Percentiles rank a stretch among this genome's conserved stretches.
Evolutionary conservation across 352 stramenopile species (phyloP).

Genomic region (Phytophthora multivora): DNA sequence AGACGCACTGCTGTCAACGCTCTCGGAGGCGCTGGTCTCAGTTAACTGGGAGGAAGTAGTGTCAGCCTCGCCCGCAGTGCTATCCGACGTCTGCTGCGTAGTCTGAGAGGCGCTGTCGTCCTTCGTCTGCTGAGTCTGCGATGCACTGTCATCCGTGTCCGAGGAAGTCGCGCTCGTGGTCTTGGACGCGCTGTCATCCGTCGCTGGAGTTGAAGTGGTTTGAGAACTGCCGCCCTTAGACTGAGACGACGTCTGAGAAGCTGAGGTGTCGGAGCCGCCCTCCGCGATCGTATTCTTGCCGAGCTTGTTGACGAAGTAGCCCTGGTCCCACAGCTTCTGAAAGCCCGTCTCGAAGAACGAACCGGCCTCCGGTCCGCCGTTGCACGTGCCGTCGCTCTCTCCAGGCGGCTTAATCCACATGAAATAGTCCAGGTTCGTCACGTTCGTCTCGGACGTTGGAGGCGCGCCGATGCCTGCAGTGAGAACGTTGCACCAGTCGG

Average conservation of each 20-base stretch:
- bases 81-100: background rate
- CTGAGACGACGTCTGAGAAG: conserved; percentile 18
- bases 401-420: conserved; percentile 75
- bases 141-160: conserved; percentile 10
- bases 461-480: conserved; percentile 47
- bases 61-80: background rate
- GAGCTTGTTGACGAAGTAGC: conserved; percentile 43
- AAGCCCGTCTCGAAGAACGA: conserved; percentile 66
- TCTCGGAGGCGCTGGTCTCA: background rate
- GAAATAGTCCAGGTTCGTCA: conserved; percentile 68
- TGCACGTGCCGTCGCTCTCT: conserved; percentile 68
- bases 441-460: conserved; percentile 50
- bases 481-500: conserved; percentile 65
- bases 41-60: background rate
- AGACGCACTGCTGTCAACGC: conserved; percentile 7
- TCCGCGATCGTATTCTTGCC: conserved; percentile 31
- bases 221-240: conserved; percentile 10
- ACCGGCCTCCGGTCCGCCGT: conserved; percentile 44
- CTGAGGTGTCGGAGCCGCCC: conserved; percentile 14
- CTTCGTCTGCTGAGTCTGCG: background rate
- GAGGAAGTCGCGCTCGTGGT: background rate
- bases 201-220: conserved; percentile 5
- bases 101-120: conserved; percentile 13
- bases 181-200: conserved; percentile 12
- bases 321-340: conserved; percentile 67